A percentile compares a stretch with the other conserved stretches of the same genome.
phyloP scores from a whole-genome alignment of 257 asterid genomes.

The Voacanga thouarsii region DNA sequence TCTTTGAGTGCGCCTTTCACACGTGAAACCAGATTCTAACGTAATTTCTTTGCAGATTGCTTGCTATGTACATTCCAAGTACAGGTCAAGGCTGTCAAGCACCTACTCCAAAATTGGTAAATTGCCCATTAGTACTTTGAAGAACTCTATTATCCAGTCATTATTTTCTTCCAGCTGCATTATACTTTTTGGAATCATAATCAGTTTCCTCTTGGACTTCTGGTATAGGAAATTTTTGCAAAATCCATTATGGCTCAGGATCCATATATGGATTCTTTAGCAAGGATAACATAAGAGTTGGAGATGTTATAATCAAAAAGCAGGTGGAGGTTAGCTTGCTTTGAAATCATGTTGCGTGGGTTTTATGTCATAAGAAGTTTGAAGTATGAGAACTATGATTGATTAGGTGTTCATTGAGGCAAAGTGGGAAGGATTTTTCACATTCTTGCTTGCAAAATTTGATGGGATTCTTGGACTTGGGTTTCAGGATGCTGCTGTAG shows the following conservation, averaged over 20 bases:
- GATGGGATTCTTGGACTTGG: constrained; percentile 47
- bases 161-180: neutral
- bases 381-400: neutral
- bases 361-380: neutral
- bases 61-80: constrained; percentile 30
- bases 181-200: neutral
- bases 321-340: constrained; percentile 21
- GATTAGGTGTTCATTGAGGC: constrained; percentile 34
- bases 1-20: neutral
- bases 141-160: neutral
- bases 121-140: neutral
- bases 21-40: neutral
- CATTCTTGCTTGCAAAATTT: constrained; percentile 28
- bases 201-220: neutral
- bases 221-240: constrained; percentile 22
- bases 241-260: constrained; percentile 33
- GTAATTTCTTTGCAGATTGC: constrained; percentile 22
- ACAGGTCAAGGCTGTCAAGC: constrained; percentile 24
- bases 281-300: constrained; percentile 28
- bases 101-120: constrained; percentile 29
- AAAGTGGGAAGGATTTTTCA: constrained; percentile 24
- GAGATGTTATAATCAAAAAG: constrained; percentile 20
- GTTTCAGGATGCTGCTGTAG: constrained; percentile 25
- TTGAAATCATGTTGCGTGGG: neutral
- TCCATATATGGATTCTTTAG: constrained; percentile 33